Evolutionary conservation across 2,329 filamentous ascomycete genomes (phyloP), one percentile per base, ranked within the genome.

Genomic region (Penicillium psychrosexuale): DNA sequence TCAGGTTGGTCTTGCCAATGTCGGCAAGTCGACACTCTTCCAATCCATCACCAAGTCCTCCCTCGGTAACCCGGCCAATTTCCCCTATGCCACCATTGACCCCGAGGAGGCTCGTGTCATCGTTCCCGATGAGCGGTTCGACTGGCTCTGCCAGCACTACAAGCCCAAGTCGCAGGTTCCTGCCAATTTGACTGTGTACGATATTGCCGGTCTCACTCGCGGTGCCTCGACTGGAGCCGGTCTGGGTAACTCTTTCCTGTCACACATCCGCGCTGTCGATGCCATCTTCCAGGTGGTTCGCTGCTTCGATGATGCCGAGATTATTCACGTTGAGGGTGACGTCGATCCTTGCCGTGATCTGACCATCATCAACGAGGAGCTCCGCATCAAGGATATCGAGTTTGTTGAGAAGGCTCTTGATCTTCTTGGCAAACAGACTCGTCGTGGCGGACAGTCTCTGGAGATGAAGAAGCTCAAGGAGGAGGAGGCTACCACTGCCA

Each of bases 21-120:
- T 99, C 68, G 94, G 94, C 77, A 99, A 99, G 82, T 99, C 94
- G 65, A 99, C 95, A 33, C 86, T 99, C 69, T 99, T 99, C 85
- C 95, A 99, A 82, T 91, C 94, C 73, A 97, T 99, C 78, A 99
- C 94, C 74, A 97, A 97, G 83, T 96, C 89, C 78, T 86, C 86
- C 64, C 87, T 99, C 70, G 94, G 95, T 79, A 99, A 97, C 81
- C 95, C 95, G 69, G 94, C 94, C 81, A 99, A 99, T 81, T 99
- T 97, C 75, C 94, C 94, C 53, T 99, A 96, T 82, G 94, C 94
- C 72, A 99, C 94, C 69, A 99, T 99, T 77, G 92, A 99, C 66
- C 94, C 94, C 45, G 95, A 99, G 81, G 94, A 99, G 80, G 91
- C 94, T 61, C 91, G 93, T 68, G 94, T 99, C 77, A 86, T 99